These are phyloP conservation scores for Salvia sclarea DNA, from an alignment of 305 asterid species.

Conservation along the genomic window DNA sequence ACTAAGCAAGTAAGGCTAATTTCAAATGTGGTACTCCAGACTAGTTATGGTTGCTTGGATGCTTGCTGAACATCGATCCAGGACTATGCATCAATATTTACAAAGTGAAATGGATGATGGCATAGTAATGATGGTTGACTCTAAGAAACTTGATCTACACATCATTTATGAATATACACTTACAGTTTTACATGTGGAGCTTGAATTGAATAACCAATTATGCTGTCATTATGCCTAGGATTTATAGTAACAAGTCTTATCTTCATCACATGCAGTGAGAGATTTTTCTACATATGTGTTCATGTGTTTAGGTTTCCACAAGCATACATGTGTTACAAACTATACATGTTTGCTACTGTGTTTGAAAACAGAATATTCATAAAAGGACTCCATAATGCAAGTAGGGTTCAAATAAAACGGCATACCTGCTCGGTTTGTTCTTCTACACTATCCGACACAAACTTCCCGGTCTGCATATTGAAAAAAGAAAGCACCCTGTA, in stretches of 20 bases:
- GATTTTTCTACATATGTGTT: not conserved
- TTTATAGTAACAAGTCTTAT: not conserved
- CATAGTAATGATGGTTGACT: not conserved
- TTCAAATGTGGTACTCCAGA: not conserved
- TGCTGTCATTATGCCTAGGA: not conserved
- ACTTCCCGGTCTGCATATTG: conserved; percentile 66
- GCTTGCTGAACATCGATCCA: conserved; percentile 3
- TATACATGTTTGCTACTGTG: not conserved
- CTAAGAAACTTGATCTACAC: conserved; percentile 3
- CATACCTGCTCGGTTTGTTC: conserved; percentile 94
- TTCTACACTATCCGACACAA: conserved; percentile 72
- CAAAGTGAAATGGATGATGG: not conserved
- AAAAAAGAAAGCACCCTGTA: conserved; percentile 14
- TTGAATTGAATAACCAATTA: not conserved
- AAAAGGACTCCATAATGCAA: not conserved
- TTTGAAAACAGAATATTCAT: not conserved
- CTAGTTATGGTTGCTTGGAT: not conserved
- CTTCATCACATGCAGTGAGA: not conserved
- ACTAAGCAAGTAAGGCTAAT: not conserved
- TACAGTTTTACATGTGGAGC: not conserved
- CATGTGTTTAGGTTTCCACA: not conserved
- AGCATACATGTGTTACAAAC: not conserved
- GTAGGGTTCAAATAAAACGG: not conserved
- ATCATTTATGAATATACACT: not conserved
- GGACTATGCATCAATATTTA: not conserved